These are phyloP conservation scores for Cryptomeria japonica DNA, from an alignment of 75 land plant genomes.

Conservation along the genomic window DNA sequence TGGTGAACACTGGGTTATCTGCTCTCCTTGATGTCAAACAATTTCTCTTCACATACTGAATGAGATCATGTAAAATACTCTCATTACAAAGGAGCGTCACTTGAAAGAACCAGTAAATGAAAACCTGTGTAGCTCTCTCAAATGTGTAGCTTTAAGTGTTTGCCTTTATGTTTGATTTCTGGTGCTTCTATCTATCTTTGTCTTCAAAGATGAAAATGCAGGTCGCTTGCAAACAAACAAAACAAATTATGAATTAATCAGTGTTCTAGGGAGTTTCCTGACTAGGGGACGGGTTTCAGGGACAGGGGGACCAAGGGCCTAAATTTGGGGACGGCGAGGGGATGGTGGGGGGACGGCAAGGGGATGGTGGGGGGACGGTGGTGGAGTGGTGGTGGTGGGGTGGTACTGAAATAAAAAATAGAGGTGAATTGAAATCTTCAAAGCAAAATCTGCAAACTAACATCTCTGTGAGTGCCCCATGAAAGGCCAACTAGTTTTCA, in stretches of 20 bases:
- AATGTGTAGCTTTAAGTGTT: neutral
- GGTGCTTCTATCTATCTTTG: neutral
- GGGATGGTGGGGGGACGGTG: no score
- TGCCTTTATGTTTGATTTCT: neutral
- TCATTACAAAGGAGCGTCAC: neutral
- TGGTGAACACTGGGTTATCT: neutral
- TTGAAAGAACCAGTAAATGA: neutral
- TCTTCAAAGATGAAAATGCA: neutral
- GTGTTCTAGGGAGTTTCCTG: no score
- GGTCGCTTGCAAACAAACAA: neutral
- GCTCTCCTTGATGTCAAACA: neutral
- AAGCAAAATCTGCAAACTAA: no score
- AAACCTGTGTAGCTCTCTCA: neutral
- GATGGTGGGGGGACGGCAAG: no score
- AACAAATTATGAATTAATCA: neutral
- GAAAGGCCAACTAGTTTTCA: no score
- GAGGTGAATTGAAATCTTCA: no score
- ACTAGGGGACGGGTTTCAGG: no score
- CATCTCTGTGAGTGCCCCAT: no score
- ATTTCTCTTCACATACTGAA: neutral
- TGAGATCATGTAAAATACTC: neutral
- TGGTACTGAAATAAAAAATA: no score
- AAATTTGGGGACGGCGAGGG: no score
- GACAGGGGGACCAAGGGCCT: no score
- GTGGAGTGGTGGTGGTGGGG: no score